Evolutionary conservation across 345 rosid genomes (phyloP).

Genomic region (Eucalyptus pauciflora): DNA sequence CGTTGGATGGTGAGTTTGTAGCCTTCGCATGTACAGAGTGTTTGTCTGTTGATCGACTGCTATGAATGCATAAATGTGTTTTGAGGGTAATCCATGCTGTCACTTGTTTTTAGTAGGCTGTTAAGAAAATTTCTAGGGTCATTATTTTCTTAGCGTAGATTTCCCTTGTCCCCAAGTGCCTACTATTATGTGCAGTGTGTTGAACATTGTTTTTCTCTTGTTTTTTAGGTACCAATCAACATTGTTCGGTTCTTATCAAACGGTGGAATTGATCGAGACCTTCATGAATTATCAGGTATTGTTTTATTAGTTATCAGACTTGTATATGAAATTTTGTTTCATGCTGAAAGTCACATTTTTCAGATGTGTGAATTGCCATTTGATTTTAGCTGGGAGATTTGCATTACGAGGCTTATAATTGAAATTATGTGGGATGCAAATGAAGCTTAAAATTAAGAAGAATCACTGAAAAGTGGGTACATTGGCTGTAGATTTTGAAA

Average conservation of each 20-base stretch:
- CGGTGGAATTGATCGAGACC: constrained; percentile 91
- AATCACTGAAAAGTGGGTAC: not conserved
- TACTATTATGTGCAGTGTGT: not conserved
- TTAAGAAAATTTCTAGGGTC: not conserved
- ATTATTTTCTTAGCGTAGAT: not conserved
- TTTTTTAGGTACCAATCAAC: constrained; percentile 91
- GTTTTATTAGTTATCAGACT: not conserved
- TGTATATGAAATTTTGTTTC: not conserved
- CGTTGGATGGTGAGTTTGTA: constrained; percentile 68
- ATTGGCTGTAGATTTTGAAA: not conserved
- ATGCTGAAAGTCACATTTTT: not conserved
- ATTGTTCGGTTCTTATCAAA: constrained; percentile 82
- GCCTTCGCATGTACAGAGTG: not conserved
- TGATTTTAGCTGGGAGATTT: not conserved
- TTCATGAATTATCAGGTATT: constrained; percentile 98
- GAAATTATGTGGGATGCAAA: not conserved
- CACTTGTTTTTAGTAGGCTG: not conserved
- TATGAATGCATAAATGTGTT: not conserved
- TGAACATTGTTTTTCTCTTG: not conserved
- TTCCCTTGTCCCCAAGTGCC: not conserved
- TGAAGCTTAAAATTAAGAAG: not conserved
- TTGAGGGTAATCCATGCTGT: not conserved
- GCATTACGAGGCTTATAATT: not conserved
- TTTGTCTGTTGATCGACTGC: not conserved
- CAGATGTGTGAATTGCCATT: not conserved